These are phyloP conservation scores for Rosa rugosa DNA, from an alignment of 306 rosid species.

Conservation along the genomic window DNA sequence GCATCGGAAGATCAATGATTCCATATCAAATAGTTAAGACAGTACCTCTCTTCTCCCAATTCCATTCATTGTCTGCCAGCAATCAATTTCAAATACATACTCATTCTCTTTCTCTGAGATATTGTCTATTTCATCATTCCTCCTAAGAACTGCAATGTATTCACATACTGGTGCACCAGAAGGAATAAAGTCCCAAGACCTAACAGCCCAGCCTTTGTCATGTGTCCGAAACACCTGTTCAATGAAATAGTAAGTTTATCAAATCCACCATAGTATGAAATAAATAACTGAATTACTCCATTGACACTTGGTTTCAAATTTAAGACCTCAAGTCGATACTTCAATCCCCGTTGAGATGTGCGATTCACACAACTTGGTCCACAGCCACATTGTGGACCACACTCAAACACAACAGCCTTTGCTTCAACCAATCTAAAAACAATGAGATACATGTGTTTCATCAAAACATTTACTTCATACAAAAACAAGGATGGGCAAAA, in stretches of 20 bases:
- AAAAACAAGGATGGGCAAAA: not conserved
- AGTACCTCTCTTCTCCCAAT: constrained; percentile 37
- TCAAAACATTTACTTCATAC: not conserved
- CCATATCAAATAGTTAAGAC: not conserved
- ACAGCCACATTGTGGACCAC: constrained; percentile 42
- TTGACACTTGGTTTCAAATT: not conserved
- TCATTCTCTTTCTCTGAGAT: constrained; percentile 23
- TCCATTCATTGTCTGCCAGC: constrained; percentile 36
- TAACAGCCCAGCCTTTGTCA: constrained; percentile 38
- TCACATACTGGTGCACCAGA: constrained; percentile 42
- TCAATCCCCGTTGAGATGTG: constrained; percentile 31
- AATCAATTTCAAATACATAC: constrained; percentile 35
- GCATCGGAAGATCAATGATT: not conserved
- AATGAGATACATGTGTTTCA: not conserved
- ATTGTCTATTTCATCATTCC: constrained; percentile 25
- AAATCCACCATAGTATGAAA: not conserved
- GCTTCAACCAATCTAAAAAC: constrained; percentile 28
- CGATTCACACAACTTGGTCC: constrained; percentile 39
- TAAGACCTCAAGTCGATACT: constrained; percentile 34
- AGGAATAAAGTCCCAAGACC: constrained; percentile 40
- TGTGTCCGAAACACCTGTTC: constrained; percentile 33
- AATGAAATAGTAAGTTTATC: not conserved
- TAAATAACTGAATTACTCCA: not conserved
- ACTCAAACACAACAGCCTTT: constrained; percentile 38
- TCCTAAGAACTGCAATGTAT: constrained; percentile 34